Percentiles rank a stretch among this genome's conserved stretches.
phyloP scores from a whole-genome alignment of 2,329 filamentous ascomycete genomes.

The Verruconis gallopava region DNA sequence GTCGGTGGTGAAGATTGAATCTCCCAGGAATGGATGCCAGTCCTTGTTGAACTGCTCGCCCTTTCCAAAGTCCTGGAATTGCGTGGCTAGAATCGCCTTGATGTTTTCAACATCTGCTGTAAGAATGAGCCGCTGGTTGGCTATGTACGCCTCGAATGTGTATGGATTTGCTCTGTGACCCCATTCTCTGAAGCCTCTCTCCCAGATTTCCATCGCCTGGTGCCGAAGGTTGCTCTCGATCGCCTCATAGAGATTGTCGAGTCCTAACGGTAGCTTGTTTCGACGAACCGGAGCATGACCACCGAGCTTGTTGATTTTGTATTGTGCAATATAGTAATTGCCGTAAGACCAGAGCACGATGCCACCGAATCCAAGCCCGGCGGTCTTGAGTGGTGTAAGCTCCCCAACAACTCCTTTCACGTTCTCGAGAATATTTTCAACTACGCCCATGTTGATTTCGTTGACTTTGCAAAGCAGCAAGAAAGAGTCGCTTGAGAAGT shows the following conservation, averaged over 20 bases:
- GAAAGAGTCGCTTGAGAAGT: too few relatives aligned
- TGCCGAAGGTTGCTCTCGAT: conserved; percentile 40
- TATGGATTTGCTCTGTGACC: conserved; percentile 29
- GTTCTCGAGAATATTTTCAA: neutral
- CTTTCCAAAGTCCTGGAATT: conserved; percentile 78
- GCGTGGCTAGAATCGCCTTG: conserved; percentile 77
- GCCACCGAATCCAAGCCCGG: neutral
- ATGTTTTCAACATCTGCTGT: conserved; percentile 82
- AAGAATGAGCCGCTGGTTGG: conserved; percentile 49
- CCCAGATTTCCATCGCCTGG: conserved; percentile 41
- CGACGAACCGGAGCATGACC: conserved; percentile 29
- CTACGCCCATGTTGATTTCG: neutral
- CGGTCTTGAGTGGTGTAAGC: neutral
- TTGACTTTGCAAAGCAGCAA: too few relatives aligned
- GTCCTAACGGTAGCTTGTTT: conserved; percentile 34
- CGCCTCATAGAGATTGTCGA: conserved; percentile 52
- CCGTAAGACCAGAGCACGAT: neutral
- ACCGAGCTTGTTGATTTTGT: conserved; percentile 28
- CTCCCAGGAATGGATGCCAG: conserved; percentile 63
- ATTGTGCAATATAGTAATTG: neutral
- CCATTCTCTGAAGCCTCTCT: conserved; percentile 33
- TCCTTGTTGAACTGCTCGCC: conserved; percentile 60
- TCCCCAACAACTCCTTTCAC: neutral
- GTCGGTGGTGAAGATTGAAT: conserved; percentile 62
- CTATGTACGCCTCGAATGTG: conserved; percentile 42